Conservation (phyloP, 208 protist species). For the Leishmania tropica region DNA sequence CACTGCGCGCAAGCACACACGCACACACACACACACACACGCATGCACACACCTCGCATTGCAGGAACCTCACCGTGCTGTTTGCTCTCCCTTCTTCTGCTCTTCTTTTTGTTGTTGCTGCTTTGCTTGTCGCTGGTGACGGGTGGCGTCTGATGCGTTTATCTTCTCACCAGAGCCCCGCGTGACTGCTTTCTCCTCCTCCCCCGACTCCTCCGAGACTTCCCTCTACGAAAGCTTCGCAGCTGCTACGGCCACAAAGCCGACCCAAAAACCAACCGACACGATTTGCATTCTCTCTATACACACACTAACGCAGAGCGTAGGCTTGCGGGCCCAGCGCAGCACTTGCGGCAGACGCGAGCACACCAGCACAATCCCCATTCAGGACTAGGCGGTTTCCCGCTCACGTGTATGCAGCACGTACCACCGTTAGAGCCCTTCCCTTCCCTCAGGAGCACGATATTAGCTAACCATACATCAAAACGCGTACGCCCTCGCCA, state of each 20-base stretch:
- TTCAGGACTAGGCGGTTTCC: background rate
- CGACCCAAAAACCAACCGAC: background rate
- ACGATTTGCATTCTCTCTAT: background rate
- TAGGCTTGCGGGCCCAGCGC: background rate
- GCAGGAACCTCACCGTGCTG: background rate
- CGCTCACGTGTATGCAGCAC: background rate
- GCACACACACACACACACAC: background rate
- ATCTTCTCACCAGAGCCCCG: background rate
- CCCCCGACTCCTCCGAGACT: background rate
- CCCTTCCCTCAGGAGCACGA: background rate
- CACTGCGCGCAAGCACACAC: background rate
- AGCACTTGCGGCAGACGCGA: background rate
- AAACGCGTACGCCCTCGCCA: background rate
- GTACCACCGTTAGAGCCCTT: background rate
- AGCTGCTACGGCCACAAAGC: background rate
- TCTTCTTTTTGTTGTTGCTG: background rate
- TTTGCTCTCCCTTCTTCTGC: background rate
- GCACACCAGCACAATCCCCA: background rate
- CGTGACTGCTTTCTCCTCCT: background rate
- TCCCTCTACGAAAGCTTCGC: background rate
- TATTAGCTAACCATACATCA: background rate
- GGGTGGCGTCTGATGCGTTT: background rate
- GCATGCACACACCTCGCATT: background rate
- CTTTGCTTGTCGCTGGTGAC: background rate
- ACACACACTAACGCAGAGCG: background rate